Base-by-base conservation (phyloP, 352 stramenopile genomes). In the Phytophthora uliginosa region DNA sequence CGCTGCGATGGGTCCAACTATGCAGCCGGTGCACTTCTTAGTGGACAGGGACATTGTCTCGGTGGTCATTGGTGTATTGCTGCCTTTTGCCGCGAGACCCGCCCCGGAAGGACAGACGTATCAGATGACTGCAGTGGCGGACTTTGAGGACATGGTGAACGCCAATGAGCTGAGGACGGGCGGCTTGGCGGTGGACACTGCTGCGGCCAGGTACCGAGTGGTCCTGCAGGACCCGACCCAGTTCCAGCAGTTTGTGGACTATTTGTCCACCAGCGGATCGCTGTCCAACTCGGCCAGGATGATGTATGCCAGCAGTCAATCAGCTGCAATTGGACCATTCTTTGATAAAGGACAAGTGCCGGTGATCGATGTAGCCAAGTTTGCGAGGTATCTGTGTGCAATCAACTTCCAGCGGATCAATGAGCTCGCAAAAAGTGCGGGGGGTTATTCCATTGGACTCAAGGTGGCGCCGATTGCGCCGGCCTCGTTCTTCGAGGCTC, bases 211-310 rank as follows among this genome's bases (percentile, higher is more conserved):
- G 31, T 77, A 71, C 48, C 68, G 73, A 7, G 54, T 69, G 38
- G 58, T 74, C 13, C 13, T 79, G 0, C 31, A 58, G 7, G 31
- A 79, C 15, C 48, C 59, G 1, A 34, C 20, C 3, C 62, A 77
- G 48, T 77, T 79, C 40, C 63, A 77, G 63, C 63, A 69, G 20
- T 79, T 79, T 22, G 63, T 74, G 17, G 73, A 74, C 33, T 77
- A 51, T 54, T 59, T 79, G 48, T 67, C 40, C 26, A 70, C 50
- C 10, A 74, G 48, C 33, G 68, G 63, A 9, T 79, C 73, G 2
- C 18, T 77, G 38, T 42, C n/a, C 1, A 69, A 64, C 24, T 62
- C 73, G 47, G 58, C 57, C 18, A 70, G 50, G 38, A 73, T 77
- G 63, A 13, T 79, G 24, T 34, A 67, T 20, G 63, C 50, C 9